Conservation (phyloP, 305 asterid species). For the Fraxinus ornus region DNA sequence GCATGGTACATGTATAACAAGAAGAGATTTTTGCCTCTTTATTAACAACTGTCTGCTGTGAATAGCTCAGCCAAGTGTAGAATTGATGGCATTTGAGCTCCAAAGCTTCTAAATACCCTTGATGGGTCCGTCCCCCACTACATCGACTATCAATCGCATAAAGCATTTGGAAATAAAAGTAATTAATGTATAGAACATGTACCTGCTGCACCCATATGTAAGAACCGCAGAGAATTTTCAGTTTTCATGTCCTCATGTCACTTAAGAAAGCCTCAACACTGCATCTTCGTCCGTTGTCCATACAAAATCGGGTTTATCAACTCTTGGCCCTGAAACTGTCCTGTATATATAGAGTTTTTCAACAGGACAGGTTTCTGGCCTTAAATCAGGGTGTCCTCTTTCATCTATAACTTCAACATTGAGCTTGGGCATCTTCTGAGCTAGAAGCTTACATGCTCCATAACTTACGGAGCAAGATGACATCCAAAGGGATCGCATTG, state of each 20-base stretch:
- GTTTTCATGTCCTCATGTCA: not conserved
- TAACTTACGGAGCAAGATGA: slow-evolving; percentile 90
- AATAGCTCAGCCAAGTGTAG: slow-evolving; percentile 45
- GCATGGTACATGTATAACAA: not conserved
- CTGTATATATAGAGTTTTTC: slow-evolving; percentile 81
- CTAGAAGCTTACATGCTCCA: slow-evolving; percentile 87
- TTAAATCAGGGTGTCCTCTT: slow-evolving; percentile 61
- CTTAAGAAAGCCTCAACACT: slow-evolving; percentile 31
- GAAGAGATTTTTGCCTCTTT: not conserved
- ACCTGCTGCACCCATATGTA: slow-evolving; percentile 21
- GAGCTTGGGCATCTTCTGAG: slow-evolving; percentile 73
- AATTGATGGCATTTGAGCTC: slow-evolving; percentile 38
- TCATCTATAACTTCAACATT: slow-evolving; percentile 92
- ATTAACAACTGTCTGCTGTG: slow-evolving; percentile 26
- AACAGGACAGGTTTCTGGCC: slow-evolving; percentile 65
- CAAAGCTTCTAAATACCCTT: slow-evolving; percentile 4
- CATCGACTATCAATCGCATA: slow-evolving; percentile 32
- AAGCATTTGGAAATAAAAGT: slow-evolving; percentile 21
- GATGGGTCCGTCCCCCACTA: not conserved
- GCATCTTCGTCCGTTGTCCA: slow-evolving; percentile 66
- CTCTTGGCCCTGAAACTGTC: slow-evolving; percentile 78
- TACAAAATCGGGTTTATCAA: slow-evolving; percentile 77
- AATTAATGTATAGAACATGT: slow-evolving; percentile 19
- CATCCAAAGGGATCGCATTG: slow-evolving; percentile 99
- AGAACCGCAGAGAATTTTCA: not conserved